A percentile compares a stretch with the other conserved stretches of the same genome.
These are phyloP conservation scores for Botrytis galanthina DNA, from an alignment of 2,329 filamentous ascomycete genomes.

Conservation along the genomic window DNA sequence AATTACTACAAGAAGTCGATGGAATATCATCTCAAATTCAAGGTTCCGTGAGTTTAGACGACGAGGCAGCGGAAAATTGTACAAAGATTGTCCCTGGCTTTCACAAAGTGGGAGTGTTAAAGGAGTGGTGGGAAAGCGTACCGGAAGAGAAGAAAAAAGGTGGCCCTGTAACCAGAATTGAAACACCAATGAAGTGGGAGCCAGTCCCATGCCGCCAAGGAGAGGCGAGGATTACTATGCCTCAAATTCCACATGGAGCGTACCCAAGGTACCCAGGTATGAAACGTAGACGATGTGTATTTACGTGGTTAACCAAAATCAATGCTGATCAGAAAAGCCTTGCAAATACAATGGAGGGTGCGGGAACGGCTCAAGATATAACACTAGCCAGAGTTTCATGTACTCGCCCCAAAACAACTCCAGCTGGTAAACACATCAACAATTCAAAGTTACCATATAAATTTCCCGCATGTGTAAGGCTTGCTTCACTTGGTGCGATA, in stretches of 20 bases:
- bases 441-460: background rate
- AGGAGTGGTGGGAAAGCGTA: background rate
- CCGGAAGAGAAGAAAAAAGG: background rate
- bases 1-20: background rate
- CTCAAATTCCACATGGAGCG: background rate
- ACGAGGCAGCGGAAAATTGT: background rate
- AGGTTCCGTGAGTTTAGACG: background rate
- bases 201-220: background rate
- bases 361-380: background rate
- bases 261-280: background rate
- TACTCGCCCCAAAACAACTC: background rate
- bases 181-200: background rate
- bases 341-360: background rate
- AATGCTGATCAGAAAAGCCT: background rate
- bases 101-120: background rate
- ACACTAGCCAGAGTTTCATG: background rate
- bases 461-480: background rate
- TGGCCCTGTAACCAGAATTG: too few relatives aligned
- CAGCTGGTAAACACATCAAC: background rate
- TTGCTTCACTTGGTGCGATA: background rate
- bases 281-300: background rate
- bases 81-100: background rate
- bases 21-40: background rate
- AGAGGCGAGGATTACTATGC: background rate
- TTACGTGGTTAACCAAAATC: background rate